Conservation (phyloP, 2,329 filamentous ascomycete species). For the Apiospora aurea region DNA sequence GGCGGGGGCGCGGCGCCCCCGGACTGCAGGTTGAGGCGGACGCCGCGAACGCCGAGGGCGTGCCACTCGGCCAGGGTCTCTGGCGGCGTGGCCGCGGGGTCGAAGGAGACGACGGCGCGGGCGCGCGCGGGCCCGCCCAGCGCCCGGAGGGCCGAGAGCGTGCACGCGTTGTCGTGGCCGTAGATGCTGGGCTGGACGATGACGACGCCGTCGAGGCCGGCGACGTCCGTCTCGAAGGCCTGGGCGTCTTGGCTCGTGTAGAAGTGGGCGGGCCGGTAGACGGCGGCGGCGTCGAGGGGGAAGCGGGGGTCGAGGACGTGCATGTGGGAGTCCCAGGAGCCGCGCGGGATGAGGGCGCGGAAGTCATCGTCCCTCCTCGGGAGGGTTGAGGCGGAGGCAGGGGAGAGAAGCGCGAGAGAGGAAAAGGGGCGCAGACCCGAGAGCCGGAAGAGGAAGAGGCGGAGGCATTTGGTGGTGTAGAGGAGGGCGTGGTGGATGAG, state of each 20-base stretch:
- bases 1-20: constrained; percentile 45
- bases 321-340: constrained; percentile 69
- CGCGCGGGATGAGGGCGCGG: constrained; percentile 44
- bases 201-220: constrained; percentile 61
- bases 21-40: constrained; percentile 67
- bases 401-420: neutral
- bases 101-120: constrained; percentile 63
- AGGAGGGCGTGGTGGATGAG: constrained; percentile 11
- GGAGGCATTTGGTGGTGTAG: constrained; percentile 1
- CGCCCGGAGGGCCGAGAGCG: constrained; percentile 59
- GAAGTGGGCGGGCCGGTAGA: constrained; percentile 55
- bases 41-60: constrained; percentile 61
- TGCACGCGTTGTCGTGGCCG: constrained; percentile 64
- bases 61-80: neutral
- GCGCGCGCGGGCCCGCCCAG: constrained; percentile 59
- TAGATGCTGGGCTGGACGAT: constrained; percentile 70
- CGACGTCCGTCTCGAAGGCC: constrained; percentile 55
- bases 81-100: constrained; percentile 53
- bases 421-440: neutral
- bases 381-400: neutral
- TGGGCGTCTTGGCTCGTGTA: constrained; percentile 60
- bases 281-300: constrained; percentile 54
- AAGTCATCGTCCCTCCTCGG: neutral
- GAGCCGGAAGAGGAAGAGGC: neutral
- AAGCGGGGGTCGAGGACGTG: constrained; percentile 66